Percentiles rank a stretch among this genome's conserved stretches.
These are phyloP conservation scores for Monosporascus sp. DNA, from an alignment of 2,329 filamentous ascomycete genomes.

Conservation along the genomic window DNA sequence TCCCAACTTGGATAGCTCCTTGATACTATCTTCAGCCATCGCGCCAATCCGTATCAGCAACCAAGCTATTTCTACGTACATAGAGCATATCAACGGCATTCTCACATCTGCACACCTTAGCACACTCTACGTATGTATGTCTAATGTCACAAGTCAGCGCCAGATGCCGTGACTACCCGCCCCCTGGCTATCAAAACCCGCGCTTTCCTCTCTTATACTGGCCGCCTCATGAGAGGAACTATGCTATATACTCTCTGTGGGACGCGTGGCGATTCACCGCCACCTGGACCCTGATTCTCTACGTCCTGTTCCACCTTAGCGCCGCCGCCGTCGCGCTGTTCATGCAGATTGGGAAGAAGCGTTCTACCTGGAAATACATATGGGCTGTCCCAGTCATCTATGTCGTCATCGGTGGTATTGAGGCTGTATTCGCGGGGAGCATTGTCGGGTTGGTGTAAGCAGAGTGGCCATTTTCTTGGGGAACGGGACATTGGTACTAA, in stretches of 20 bases:
- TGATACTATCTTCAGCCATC: no score
- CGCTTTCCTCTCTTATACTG: constrained; percentile 79
- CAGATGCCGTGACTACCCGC: constrained; percentile 30
- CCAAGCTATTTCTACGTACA: no score
- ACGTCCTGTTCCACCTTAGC: constrained; percentile 66
- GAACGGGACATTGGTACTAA: neutral
- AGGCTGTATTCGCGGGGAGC: constrained; percentile 75
- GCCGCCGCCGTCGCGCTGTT: constrained; percentile 66
- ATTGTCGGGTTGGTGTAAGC: constrained; percentile 74
- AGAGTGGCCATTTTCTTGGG: neutral
- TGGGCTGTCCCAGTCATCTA: constrained; percentile 72
- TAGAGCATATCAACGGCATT: no score
- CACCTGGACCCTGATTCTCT: constrained; percentile 79
- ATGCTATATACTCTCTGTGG: constrained; percentile 63
- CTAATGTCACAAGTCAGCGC: constrained; percentile 1
- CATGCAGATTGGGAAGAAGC: constrained; percentile 59
- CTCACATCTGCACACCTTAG: no score
- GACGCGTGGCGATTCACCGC: constrained; percentile 88
- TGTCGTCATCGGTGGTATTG: constrained; percentile 62
- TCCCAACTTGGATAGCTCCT: no score
- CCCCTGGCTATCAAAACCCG: constrained; percentile 59
- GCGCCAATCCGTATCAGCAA: no score
- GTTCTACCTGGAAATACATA: constrained; percentile 53
- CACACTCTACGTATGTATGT: no score
- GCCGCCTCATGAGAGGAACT: constrained; percentile 49